Evolutionary conservation across 805 yeast species (phyloP), one percentile per base, ranked within the genome.

Genomic region (Komagataella pastoris): DNA sequence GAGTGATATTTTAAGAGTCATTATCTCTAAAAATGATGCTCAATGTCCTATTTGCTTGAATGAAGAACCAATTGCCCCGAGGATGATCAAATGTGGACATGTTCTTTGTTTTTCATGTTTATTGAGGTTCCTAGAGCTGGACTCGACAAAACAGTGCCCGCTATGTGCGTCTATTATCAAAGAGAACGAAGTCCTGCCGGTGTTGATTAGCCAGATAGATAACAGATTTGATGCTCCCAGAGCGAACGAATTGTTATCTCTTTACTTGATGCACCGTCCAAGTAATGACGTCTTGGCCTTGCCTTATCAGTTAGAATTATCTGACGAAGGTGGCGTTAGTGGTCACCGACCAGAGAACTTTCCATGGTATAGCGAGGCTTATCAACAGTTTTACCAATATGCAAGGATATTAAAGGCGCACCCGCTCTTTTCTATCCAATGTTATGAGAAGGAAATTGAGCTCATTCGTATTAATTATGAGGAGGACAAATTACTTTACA

Each of bases 31-130:
- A 54, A 83, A 83, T 57, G 74, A 71, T 53, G 64, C 73, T 21
- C 81, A 82, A 44, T 93, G 99, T 62, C 98, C 99, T 0, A 91
- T 93, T 24, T 93, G 99, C 64, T 70, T 93, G 12, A 75, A 83
- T 36, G 95, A 88, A 50, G 82, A 81, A 12, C 86, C 93, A 12
- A 77, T 85, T 17, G 97, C 97, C 0, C 97, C 99, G 2, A 72
- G 98, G 52, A 95, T 93, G 98, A 81, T 88, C 24, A 76, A 81
- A 10, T 93, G 99, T 69, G 99, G 99, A 4, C 99, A 93, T 62
- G 75, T 89, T 14, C 79, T 93, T 60, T 93, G 99, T 62, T 73
- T 79, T 52, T 79, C 89, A 12, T 93, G 99, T 64, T 65, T 91
- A 30, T 64, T 89, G 52, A 77, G 89, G 47, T 78, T 86, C 59